phyloP scores from a whole-genome alignment of 495 filamentous ascomycete genomes.

The Daldinia grandis region DNA sequence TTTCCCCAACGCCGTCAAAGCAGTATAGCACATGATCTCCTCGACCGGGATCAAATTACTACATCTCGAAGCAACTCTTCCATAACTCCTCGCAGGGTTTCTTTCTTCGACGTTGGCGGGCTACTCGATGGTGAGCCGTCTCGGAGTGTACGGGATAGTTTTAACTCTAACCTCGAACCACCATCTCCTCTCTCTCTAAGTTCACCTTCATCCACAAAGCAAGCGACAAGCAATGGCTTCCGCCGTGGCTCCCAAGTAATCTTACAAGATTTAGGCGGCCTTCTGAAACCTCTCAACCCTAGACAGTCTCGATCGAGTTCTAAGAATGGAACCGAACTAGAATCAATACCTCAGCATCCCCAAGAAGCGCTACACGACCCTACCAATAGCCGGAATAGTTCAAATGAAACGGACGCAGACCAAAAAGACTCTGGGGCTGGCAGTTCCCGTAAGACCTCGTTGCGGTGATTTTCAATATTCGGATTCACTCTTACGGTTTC shows the following conservation, averaged over 20 bases:
- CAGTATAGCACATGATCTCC: constrained; percentile 39
- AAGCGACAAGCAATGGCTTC: constrained; percentile 47
- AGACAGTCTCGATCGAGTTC: constrained; percentile 39
- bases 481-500: neutral
- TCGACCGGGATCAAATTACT: constrained; percentile 31
- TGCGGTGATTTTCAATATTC: neutral
- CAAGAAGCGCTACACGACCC: constrained; percentile 32
- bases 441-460: neutral
- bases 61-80: constrained; percentile 48
- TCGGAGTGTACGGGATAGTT: constrained; percentile 47
- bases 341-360: constrained; percentile 50
- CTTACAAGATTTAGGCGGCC: constrained; percentile 67
- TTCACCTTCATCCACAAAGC: constrained; percentile 46
- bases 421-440: constrained; percentile 4
- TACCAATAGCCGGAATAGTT: constrained; percentile 34
- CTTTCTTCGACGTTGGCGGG: constrained; percentile 78
- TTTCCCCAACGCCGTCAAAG: constrained; percentile 46
- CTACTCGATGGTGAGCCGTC: constrained; percentile 59
- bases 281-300: constrained; percentile 49
- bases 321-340: constrained; percentile 45
- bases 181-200: constrained; percentile 38
- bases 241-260: constrained; percentile 60
- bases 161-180: constrained; percentile 45
- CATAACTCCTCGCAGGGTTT: constrained; percentile 59
- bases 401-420: constrained; percentile 59